Base-by-base conservation (phyloP, 768 basidiomycete genomes). In the Fomitopsis serialis region DNA sequence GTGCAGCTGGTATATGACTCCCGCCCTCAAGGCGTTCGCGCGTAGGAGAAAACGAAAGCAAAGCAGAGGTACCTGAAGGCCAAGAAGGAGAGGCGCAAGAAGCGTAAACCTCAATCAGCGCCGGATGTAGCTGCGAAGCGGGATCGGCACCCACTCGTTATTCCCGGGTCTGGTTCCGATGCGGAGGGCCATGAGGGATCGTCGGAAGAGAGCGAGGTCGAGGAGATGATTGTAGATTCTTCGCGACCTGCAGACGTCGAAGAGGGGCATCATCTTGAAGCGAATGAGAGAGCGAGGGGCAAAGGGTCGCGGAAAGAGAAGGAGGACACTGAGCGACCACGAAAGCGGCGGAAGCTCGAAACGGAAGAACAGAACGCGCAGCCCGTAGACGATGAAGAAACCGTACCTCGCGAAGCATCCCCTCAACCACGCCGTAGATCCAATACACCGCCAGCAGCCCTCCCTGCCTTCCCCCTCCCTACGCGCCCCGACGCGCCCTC, bases 381-480 rank as follows among this genome's bases (percentile, higher is more conserved):
- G 9, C 12, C 21, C 29, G 23, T 42, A 8, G 10, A 34, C 11
- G 23, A 34, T 21, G 17, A 13, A 50, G 71, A 24, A 74, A 72
- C 12, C 74, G 68, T 59, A 82, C 82, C 66, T 74, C 72, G 47
- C 75, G 61, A 36, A 79, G 69, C 61, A 45, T 75, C 5, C 57
- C 58, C 13, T 32, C 19, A 42, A 17, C n/a, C 48, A 1, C 58
- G 29, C 23, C 50, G 49, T 45, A 47, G 55, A 45, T 50, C 56
- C 10, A 66, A 65, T 0, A 67, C 70, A 9, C 64, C 66, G 17
- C 59, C 64, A 13, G 65, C 73, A 2, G 57, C 75, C 10, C 77
- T 92, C 1, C 85, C 85, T 0, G 76, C 77, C 0, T 92, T 93
- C 64, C 87, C 91, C 8, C 67, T 80, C 9, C 87, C 89, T 4